phyloP scores from a whole-genome alignment of 495 filamentous ascomycete species.

The Darksidea phi region DNA sequence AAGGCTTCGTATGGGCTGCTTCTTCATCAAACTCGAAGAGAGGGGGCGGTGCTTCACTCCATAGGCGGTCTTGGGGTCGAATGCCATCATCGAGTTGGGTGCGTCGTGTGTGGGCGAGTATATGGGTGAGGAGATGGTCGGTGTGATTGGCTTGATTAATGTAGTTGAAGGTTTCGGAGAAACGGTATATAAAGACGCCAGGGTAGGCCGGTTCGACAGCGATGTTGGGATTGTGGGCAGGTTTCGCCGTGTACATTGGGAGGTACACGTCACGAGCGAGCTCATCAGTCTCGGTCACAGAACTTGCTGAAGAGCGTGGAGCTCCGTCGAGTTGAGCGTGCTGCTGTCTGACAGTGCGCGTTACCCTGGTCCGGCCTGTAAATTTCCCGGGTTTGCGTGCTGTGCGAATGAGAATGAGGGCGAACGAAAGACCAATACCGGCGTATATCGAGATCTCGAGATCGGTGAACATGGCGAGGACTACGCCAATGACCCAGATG shows the following conservation, averaged over 20 bases:
- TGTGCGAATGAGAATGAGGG: conserved; percentile 4
- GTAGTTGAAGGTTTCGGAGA: conserved; percentile 20
- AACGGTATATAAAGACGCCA: conserved; percentile 21
- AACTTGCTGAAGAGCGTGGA: not conserved
- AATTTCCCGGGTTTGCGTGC: conserved; percentile 10
- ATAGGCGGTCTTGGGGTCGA: conserved; percentile 11
- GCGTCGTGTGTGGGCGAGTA: conserved; percentile 10
- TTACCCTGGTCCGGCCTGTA: not conserved
- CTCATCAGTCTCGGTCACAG: not conserved
- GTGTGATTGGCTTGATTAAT: conserved; percentile 19
- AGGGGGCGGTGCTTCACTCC: conserved; percentile 1
- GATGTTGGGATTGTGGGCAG: not conserved
- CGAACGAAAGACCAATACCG: conserved; percentile 11
- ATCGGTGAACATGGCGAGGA: conserved; percentile 8
- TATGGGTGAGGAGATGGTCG: conserved; percentile 14
- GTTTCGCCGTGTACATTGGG: not conserved
- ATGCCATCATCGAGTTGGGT: conserved; percentile 13
- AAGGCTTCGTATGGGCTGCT: not conserved
- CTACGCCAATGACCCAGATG: conserved; percentile 19
- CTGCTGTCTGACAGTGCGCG: not conserved
- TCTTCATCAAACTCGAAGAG: not conserved
- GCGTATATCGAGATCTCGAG: conserved; percentile 18
- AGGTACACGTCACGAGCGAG: conserved; percentile 7
- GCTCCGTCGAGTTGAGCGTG: not conserved
- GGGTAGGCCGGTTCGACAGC: conserved; percentile 6